phyloP scores from a whole-genome alignment of 331 rosid genomes.

The Cydonia oblonga region DNA sequence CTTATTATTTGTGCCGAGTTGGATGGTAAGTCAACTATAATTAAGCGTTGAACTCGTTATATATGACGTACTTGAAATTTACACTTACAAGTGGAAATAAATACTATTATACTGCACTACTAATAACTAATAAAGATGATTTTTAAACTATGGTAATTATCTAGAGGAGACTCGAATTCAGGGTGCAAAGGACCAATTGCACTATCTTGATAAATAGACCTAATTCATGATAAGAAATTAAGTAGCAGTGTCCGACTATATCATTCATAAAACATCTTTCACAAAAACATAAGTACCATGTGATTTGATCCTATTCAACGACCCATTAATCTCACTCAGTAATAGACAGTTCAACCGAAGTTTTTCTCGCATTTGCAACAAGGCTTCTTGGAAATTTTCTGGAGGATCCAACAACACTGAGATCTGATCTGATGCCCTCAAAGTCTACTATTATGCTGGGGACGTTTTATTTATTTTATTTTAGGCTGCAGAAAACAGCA shows the following conservation, averaged over 20 bases:
- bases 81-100: too few species aligned
- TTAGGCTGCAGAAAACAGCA: not conserved
- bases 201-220: not conserved
- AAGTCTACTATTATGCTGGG: slow-evolving; percentile 18
- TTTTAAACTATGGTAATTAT: too few species aligned
- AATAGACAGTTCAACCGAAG: not conserved
- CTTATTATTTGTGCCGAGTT: too few species aligned
- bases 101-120: too few species aligned
- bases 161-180: too few species aligned
- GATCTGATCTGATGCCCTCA: slow-evolving; percentile 1
- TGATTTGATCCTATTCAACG: too few species aligned
- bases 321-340: too few species aligned
- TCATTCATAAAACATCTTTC: not conserved
- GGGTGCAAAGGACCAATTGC: too few species aligned
- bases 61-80: too few species aligned
- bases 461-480: not conserved
- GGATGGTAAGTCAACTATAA: too few species aligned
- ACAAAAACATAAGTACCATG: not conserved
- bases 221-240: not conserved
- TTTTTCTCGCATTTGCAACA: not conserved
- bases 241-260: rapidly evolving
- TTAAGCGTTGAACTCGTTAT: too few species aligned
- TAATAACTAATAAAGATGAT: too few species aligned
- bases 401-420: not conserved
- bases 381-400: not conserved